Conservation (phyloP, 1,284 basidiomycete species). For the Ceratobasidium sp. region DNA sequence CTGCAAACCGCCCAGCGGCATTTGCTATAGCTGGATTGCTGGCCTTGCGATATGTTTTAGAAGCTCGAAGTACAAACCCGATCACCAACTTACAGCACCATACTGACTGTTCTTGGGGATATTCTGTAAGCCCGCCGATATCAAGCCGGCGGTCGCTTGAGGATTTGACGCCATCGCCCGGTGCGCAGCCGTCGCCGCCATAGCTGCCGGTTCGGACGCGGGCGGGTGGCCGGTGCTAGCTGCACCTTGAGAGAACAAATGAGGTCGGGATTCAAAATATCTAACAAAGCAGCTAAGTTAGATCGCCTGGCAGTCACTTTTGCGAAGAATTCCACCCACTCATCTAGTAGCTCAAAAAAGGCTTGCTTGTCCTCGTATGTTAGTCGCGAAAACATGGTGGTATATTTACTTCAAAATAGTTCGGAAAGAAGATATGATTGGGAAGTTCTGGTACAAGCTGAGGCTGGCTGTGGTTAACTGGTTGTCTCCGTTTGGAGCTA, state of each 20-base stretch:
- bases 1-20: conserved; percentile 66
- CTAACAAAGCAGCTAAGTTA: conserved; percentile 58
- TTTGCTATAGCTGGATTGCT: conserved; percentile 58
- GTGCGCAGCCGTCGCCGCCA: conserved; percentile 65
- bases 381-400: conserved; percentile 48
- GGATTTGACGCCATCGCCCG: conserved; percentile 65
- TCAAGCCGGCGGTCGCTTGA: conserved; percentile 61
- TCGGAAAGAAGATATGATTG: neutral
- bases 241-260: conserved; percentile 62
- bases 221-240: conserved; percentile 51
- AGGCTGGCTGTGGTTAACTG: neutral
- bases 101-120: conserved; percentile 54
- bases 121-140: conserved; percentile 63
- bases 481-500: neutral
- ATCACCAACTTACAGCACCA: conserved; percentile 49
- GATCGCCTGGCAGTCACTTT: neutral
- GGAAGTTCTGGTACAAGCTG: neutral
- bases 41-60: conserved; percentile 14
- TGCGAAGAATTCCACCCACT: conserved; percentile 38
- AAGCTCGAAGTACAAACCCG: neutral
- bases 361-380: conserved; percentile 50
- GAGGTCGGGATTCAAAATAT: conserved; percentile 82
- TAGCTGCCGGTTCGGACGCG: conserved; percentile 47
- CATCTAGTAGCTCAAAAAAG: conserved; percentile 50
- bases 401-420: neutral